Evolutionary conservation across 805 yeast species (phyloP), one percentile per base, ranked within the genome.

Genomic region (Wickerhamomyces ciferrii): DNA sequence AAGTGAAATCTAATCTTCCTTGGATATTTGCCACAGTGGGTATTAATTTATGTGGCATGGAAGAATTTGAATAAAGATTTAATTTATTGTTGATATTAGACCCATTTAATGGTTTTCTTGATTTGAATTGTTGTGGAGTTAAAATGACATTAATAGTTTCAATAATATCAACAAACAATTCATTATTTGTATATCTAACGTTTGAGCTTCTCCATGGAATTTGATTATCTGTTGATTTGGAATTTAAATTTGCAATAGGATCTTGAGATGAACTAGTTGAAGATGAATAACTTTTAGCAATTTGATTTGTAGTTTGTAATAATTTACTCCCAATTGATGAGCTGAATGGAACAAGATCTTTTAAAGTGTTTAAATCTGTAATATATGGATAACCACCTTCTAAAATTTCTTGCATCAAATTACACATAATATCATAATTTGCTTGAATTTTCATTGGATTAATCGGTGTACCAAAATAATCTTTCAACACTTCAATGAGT

Each of bases 121-220:
- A 19, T 35, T 19, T 35, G 7, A 35, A 10, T 10, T 31, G 70
- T 55, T 48, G 45, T 38, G 54, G 57, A 55, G 49, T 66, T 50
- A 82, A 62, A 0, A 84, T 72, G 34, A 84, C 75, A 51, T 75
- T 75, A 20, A 87, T 62, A 1, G 74, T 68, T 62, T 92, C 99
- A 2, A 74, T 71, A 6, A 94, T 61, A 64, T 94, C 98, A 9
- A 92, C 84, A 61, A 83, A 89, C 64, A 92, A 72, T 64, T 92
- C 98, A 63, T 92, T 89, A 53, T 82, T 82, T 3, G 87, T 75
- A 61, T 87, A 81, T 53, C 75, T 77, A n/a, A 86, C 84, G 51
- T 80, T 76, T 5, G 82, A 60, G 41, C 78, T 71, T 56, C 98
- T 76, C 98, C 98, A 92, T 1, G 96, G 96, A 9, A 69, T 67